phyloP scores from a whole-genome alignment of 1,284 basidiomycete genomes.

The Fomitopsis betulina region DNA sequence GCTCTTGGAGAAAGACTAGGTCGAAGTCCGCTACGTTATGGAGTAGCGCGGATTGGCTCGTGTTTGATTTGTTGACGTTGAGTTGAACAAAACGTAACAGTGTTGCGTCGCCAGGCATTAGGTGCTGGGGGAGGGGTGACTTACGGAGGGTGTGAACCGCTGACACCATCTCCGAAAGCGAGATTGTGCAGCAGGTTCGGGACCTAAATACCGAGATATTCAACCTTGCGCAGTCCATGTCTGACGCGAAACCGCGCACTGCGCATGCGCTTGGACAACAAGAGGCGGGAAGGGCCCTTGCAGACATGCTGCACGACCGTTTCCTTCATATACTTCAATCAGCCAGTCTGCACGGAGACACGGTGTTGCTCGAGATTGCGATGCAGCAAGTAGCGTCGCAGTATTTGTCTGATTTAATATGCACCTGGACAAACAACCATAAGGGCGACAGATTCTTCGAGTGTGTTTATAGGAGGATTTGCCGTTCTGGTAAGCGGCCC shows the following conservation, averaged over 20 bases:
- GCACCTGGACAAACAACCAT: background rate
- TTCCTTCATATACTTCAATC: background rate
- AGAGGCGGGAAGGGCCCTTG: background rate
- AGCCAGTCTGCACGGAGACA: background rate
- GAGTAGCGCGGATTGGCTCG: too few relatives aligned
- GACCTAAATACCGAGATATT: slow-evolving; percentile 45
- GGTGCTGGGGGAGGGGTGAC: too few relatives aligned
- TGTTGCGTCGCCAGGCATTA: too few relatives aligned
- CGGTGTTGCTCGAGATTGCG: background rate
- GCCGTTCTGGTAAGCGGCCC: slow-evolving; percentile 30
- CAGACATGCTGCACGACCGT: background rate
- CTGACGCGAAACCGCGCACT: slow-evolving; percentile 25
- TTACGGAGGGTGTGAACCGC: too few relatives aligned
- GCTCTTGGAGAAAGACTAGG: too few relatives aligned
- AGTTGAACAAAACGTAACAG: too few relatives aligned
- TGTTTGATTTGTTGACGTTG: too few relatives aligned
- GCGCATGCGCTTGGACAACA: slow-evolving; percentile 2
- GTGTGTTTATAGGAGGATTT: slow-evolving; percentile 37
- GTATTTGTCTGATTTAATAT: background rate
- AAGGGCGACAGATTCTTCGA: slow-evolving; percentile 4
- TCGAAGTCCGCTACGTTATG: too few relatives aligned
- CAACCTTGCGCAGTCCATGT: slow-evolving; percentile 43
- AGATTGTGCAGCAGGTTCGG: slow-evolving; percentile 41
- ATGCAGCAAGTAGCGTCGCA: background rate
- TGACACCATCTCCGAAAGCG: slow-evolving; percentile 41